Percentiles rank a stretch among this genome's conserved stretches.
Conservation (phyloP, 2,329 filamentous ascomycete genomes). For the Colletotrichum liaoningense region DNA sequence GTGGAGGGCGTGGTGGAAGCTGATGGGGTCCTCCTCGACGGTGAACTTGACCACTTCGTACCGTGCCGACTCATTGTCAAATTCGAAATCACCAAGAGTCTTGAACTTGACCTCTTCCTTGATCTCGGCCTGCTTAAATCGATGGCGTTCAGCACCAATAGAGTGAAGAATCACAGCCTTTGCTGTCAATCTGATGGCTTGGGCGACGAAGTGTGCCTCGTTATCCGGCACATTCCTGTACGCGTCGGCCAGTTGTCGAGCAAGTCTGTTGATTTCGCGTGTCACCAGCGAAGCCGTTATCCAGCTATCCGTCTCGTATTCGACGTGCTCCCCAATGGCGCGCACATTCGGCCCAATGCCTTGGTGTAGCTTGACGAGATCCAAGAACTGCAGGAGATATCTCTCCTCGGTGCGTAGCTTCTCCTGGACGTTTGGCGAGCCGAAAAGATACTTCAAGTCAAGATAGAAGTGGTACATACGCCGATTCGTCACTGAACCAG, state of each 20-base stretch:
- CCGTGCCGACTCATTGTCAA: slow-evolving; percentile 68
- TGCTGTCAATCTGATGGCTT: slow-evolving; percentile 79
- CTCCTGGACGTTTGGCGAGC: slow-evolving; percentile 88
- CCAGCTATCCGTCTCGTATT: slow-evolving; percentile 98
- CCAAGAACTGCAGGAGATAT: slow-evolving; percentile 94
- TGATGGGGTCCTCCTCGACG: slow-evolving; percentile 90
- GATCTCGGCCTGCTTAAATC: slow-evolving; percentile 89
- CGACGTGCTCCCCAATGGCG: slow-evolving; percentile 93
- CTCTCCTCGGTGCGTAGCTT: slow-evolving; percentile 84
- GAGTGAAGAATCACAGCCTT: slow-evolving; percentile 91
- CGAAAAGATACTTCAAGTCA: slow-evolving; percentile 91
- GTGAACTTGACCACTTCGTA: slow-evolving; percentile 86
- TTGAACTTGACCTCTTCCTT: slow-evolving; percentile 90
- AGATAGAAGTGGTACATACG: slow-evolving; percentile 98
- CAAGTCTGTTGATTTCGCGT: slow-evolving; percentile 92
- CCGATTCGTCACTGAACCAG: slow-evolving; percentile 92
- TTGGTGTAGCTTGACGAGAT: slow-evolving; percentile 95
- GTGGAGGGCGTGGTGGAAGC: slow-evolving; percentile 96
- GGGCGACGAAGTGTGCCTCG: slow-evolving; percentile 73
- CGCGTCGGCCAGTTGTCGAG: slow-evolving; percentile 87
- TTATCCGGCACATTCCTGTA: slow-evolving; percentile 78
- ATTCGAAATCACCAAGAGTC: slow-evolving; percentile 80
- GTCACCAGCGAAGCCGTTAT: slow-evolving; percentile 96
- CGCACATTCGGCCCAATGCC: slow-evolving; percentile 95
- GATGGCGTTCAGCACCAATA: slow-evolving; percentile 85